Evolutionary conservation across 139 green algal genomes (phyloP), one percentile per base, ranked within the genome.

Genomic region (Ulvella scutata): DNA sequence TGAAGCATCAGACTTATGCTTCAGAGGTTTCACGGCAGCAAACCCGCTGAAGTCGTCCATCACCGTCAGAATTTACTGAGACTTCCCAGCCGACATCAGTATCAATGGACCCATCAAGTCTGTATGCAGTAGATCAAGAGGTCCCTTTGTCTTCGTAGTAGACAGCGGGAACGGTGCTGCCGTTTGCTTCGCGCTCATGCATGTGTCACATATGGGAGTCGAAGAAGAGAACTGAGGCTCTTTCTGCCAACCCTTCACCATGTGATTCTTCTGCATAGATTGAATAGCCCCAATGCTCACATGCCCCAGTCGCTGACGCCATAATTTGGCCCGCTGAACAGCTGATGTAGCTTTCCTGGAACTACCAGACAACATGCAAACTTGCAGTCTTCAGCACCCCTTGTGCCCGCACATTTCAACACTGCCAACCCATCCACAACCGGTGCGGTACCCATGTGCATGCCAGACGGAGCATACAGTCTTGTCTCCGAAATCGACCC

Each of bases 21-120:
- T 43, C 23, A 79, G 7, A 4, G 43, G 38, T 0, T 36, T 13
- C 2, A 79, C 75, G 3, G 61, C 2, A 3, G 75, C 73, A 37
- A 43, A 73, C 39, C 51, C 51, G 35, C n/a, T 76, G 76, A 67
- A 80, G 43, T 80, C 76, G 59, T 76, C 67, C 43, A 80, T 37
- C 26, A 75, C 72, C 3, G 72, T 77, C 2, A 43, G 31, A 0
- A 77, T 31, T 43, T 80, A 80, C 33, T 38, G 35, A 21, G 4
- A 39, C 10, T 51, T 51, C 28, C 59, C 76, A 1, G 13, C 4
- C 0, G 72, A 44, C 10, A 21, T 3, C 23, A 38, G 9, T 28
- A 28, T 26, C 3, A 81, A 37, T 3, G 72, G 77, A 31, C 77
- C 72, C 21, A 36, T 75, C 0, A 77, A 36, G 38, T 81, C 77